Base-by-base conservation (phyloP, 169 alveolate species). In the Eimeria mitis region DNA sequence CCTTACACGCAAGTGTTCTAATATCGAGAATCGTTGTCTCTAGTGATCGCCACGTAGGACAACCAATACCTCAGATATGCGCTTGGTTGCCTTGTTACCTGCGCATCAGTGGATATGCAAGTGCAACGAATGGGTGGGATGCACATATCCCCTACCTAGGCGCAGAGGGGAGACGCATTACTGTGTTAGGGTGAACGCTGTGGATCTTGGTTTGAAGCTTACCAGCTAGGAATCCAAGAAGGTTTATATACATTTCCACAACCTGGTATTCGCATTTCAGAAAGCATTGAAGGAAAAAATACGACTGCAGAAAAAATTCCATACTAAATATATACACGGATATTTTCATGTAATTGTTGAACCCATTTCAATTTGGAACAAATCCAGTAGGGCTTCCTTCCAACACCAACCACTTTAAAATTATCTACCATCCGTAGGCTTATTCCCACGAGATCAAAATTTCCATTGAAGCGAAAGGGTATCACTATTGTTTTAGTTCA, bases 401-500 rank as follows among this genome's bases (percentile, higher is more conserved):
- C 25, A 28, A 34, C 96, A 91, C 37, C 25, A 40, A 11, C 96
- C 95, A 65, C 97, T 31, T 83, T 96, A 84, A n/a, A 96, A 94
- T n/a, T 70, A 49, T 16, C 97, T 96, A 59, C 97, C 97, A 76
- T 83, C 92, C 6, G 95, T 95, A 31, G 37, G 2, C 59, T 92
- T 70, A 73, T 94, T 59, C 9, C 96, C 96, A 28, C 63, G 19
- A 84, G 91, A 83, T 95, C 97, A 96, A 84, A 13, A 21, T 7
- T 54, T 54, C 25, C 61, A 54, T 6, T 54, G n/a, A n/a, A n/a
- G n/a, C n/a, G n/a, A n/a, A n/a, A n/a, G n/a, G n/a, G n/a, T n/a
- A n/a, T n/a, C n/a, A n/a, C n/a, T n/a, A n/a, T n/a, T n/a, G n/a
- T n/a, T n/a, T n/a, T n/a, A n/a, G n/a, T n/a, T n/a, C n/a, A n/a